phyloP scores from a whole-genome alignment of 805 yeast species.

The Yarrowia sp. region DNA sequence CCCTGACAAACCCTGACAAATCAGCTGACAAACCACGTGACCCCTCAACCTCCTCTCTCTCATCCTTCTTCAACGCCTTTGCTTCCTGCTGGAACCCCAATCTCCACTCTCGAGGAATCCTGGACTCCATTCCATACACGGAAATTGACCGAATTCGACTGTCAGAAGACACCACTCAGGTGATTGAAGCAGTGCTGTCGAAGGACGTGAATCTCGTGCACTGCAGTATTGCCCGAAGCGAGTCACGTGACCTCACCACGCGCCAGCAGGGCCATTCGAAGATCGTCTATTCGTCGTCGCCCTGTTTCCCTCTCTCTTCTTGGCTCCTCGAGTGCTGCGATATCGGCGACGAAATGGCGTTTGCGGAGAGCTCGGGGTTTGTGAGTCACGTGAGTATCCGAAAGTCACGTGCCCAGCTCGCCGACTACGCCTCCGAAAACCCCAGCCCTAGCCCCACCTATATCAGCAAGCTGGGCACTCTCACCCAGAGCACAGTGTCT shows the following conservation, averaged over 20 bases:
- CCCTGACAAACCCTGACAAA: background rate
- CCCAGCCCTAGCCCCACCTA: background rate
- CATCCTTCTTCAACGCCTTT: constrained; percentile 44
- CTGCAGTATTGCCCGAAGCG: constrained; percentile 13
- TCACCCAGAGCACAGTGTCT: background rate
- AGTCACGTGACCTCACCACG: constrained; percentile 6
- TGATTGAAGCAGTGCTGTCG: constrained; percentile 21
- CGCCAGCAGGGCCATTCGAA: background rate
- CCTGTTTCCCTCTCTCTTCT: background rate
- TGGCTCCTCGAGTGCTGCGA: constrained; percentile 36
- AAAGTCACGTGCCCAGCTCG: constrained; percentile 20
- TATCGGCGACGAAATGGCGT: constrained; percentile 22
- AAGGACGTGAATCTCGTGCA: constrained; percentile 8
- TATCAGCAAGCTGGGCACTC: constrained; percentile 10
- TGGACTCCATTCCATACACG: constrained; percentile 39
- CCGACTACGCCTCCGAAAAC: constrained; percentile 9
- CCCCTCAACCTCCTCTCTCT: background rate
- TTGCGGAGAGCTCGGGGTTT: constrained; percentile 22
- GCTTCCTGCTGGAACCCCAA: constrained; percentile 43
- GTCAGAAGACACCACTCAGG: constrained; percentile 40
- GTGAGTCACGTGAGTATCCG: constrained; percentile 29
- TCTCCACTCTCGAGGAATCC: constrained; percentile 41
- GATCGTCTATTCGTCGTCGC: constrained; percentile 17
- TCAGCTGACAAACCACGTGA: background rate
- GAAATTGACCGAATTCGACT: constrained; percentile 42